phyloP scores from a whole-genome alignment of 768 basidiomycete genomes.

The Floccularia luteovirens region DNA sequence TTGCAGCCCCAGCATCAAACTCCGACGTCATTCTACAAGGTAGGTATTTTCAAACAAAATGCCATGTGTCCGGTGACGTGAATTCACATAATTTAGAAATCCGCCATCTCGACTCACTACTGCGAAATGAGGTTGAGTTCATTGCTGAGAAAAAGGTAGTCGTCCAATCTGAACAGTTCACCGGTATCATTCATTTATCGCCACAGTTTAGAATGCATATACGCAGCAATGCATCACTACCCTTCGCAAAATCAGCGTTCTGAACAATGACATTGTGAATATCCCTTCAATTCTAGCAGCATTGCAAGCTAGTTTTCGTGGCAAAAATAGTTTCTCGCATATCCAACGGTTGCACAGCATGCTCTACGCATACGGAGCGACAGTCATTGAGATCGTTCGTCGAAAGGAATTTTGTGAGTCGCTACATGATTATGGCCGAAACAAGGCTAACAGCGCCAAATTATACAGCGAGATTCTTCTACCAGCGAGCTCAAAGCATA shows the following conservation, averaged over 20 bases:
- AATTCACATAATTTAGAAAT: constrained; percentile 37
- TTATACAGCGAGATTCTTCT: constrained; percentile 64
- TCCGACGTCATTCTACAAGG: constrained; percentile 47
- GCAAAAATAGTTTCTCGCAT: constrained; percentile 82
- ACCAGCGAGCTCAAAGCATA: constrained; percentile 72
- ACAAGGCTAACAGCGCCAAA: background rate
- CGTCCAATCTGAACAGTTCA: background rate
- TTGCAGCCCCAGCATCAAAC: constrained; percentile 36
- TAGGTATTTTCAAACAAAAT: constrained; percentile 14
- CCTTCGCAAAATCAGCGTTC: constrained; percentile 66
- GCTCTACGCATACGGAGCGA: constrained; percentile 88
- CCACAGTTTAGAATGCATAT: constrained; percentile 52
- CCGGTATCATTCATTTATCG: constrained; percentile 14
- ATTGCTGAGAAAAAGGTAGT: constrained; percentile 50
- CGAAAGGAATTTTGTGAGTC: constrained; percentile 81
- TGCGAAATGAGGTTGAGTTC: constrained; percentile 54
- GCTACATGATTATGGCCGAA: background rate
- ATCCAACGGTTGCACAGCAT: constrained; percentile 84
- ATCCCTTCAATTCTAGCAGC: constrained; percentile 57
- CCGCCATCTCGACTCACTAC: constrained; percentile 49
- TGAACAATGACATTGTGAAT: constrained; percentile 78
- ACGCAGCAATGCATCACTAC: constrained; percentile 58
- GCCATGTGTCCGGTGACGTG: background rate
- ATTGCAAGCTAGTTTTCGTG: constrained; percentile 68
- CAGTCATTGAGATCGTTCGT: constrained; percentile 84